Evolutionary conservation across 345 rosid genomes (phyloP).

Genomic region (Firmiana major): DNA sequence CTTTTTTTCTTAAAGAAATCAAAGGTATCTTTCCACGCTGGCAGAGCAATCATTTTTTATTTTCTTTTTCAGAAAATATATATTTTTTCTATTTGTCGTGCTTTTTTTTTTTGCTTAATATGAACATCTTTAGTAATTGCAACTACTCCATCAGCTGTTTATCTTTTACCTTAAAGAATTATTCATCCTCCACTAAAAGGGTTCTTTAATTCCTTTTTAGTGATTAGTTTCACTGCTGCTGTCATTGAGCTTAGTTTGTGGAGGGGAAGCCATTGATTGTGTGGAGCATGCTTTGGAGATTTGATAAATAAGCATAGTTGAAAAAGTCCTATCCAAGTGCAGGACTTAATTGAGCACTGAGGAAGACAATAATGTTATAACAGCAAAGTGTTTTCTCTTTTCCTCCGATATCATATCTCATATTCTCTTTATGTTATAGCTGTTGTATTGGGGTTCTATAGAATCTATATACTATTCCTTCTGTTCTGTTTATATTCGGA

Average conservation of each 20-base stretch:
- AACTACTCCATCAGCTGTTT: not conserved
- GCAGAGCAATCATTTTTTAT: not conserved
- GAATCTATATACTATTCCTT: not conserved
- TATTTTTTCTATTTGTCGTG: not conserved
- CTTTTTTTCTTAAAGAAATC: constrained; percentile 17
- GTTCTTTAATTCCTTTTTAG: constrained; percentile 1
- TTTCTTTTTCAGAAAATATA: not conserved
- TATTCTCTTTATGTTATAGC: not conserved
- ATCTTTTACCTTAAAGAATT: not conserved
- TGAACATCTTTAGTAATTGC: not conserved
- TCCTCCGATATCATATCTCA: not conserved
- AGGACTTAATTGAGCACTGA: not conserved
- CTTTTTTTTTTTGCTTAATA: not conserved
- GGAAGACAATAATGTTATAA: not conserved
- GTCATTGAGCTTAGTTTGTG: not conserved
- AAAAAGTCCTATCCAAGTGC: not conserved
- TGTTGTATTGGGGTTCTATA: not conserved
- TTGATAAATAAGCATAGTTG: not conserved
- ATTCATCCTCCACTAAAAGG: not conserved
- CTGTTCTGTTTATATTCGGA: not conserved
- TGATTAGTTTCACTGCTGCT: not conserved
- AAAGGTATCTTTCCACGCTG: constrained; percentile 11
- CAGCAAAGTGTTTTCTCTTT: not conserved
- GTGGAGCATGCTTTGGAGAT: not conserved
- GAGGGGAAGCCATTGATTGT: constrained; percentile 12